Evolutionary conservation across 305 asterid genomes (phyloP).

Genomic region (Euphrasia arctica): DNA sequence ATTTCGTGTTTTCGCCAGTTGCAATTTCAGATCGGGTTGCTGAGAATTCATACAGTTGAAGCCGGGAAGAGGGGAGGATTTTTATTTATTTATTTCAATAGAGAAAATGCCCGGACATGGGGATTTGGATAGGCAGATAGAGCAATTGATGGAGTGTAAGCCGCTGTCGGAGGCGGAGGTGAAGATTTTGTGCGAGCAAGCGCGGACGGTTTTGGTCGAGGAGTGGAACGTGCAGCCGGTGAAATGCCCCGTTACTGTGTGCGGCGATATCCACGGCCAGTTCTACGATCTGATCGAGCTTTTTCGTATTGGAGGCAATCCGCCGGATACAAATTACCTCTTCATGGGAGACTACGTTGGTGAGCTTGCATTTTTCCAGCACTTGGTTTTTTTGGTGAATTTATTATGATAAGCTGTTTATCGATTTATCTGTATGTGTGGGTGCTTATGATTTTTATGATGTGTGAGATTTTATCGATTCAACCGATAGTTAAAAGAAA

Average conservation of each 20-base stretch:
- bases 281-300: conserved; percentile 97
- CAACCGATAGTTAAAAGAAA: not conserved
- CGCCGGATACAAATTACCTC: conserved; percentile 96
- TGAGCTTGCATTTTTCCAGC: conserved; percentile 30
- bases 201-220: conserved; percentile 89
- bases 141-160: conserved; percentile 97
- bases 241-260: conserved; percentile 96
- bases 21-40: conserved; percentile 36
- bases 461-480: not conserved
- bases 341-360: conserved; percentile 99
- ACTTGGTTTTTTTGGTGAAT: conserved; percentile 10
- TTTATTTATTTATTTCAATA: conserved; percentile 14
- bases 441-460: conserved; percentile 18
- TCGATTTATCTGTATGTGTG: conserved; percentile 28
- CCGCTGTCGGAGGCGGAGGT: conserved; percentile 88
- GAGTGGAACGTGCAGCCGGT: conserved; percentile 99
- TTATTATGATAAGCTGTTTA: conserved; percentile 19
- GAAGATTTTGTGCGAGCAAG: conserved; percentile 82
- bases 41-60: conserved; percentile 26
- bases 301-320: conserved; percentile 85
- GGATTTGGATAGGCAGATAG: conserved; percentile 93
- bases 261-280: conserved; percentile 98
- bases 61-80: conserved; percentile 18
- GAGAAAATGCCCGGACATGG: conserved; percentile 86
- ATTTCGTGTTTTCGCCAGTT: conserved; percentile 20